Conservation (phyloP, 2,329 filamentous ascomycete genomes). For the Sclerotiophoma versabilis region DNA sequence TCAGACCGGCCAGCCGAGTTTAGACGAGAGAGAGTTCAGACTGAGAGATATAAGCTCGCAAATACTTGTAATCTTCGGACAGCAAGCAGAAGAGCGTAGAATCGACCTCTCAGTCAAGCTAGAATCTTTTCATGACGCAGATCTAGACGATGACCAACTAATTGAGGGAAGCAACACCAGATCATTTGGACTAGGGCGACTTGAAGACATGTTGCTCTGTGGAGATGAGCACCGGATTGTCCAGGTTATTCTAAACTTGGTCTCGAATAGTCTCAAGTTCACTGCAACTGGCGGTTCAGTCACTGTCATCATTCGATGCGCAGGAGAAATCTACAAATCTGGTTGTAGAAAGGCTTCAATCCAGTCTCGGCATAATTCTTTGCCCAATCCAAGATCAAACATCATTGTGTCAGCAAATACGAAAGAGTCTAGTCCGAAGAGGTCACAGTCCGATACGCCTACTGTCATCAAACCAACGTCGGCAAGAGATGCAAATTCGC, state of each 20-base stretch:
- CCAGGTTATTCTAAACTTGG: conserved; percentile 91
- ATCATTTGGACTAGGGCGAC: conserved; percentile 68
- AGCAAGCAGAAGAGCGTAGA: conserved; percentile 81
- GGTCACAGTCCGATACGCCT: no score
- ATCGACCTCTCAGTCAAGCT: conserved; percentile 78
- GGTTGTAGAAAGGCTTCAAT: conserved; percentile 54
- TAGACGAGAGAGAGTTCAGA: conserved; percentile 86
- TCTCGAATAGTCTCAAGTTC: conserved; percentile 92
- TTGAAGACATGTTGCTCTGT: conserved; percentile 88
- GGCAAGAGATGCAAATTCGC: conserved; percentile 43
- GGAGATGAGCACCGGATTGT: conserved; percentile 89
- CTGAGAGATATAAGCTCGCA: conserved; percentile 82
- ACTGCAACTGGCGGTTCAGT: conserved; percentile 79
- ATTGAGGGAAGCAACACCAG: conserved; percentile 64
- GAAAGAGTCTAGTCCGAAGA: neutral
- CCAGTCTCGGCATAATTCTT: neutral
- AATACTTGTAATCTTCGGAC: conserved; percentile 86
- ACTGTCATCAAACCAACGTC: no score
- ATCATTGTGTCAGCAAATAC: neutral
- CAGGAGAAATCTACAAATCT: conserved; percentile 62
- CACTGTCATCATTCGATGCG: conserved; percentile 75
- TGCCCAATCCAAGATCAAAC: neutral
- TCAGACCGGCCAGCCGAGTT: conserved; percentile 82
- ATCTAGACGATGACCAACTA: conserved; percentile 47
- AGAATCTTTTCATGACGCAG: conserved; percentile 58